Evolutionary conservation across 345 rosid species (phyloP), one percentile per base, ranked within the genome.

Genomic region (Gossypium stocksii): DNA sequence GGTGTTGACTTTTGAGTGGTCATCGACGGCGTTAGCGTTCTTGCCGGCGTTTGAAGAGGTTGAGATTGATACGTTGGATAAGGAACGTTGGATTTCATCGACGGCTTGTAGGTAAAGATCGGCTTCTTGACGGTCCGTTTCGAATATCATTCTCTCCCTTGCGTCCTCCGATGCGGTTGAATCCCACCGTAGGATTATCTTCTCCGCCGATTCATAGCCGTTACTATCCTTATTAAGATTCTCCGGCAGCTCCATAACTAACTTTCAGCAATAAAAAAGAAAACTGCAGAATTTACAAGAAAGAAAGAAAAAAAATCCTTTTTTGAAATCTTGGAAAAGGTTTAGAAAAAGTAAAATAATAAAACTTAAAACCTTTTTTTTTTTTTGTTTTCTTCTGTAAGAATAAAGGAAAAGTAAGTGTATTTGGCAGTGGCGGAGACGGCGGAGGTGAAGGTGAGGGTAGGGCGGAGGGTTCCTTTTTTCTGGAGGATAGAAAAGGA

Each of bases 81-180:
- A 67, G 27, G 89, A 81, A 25, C 83, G 80, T 72, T 91, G 97
- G 88, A 95, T 86, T 83, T 95, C 94, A 68, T 95, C 98, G 57
- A 95, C 91, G n/a, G 99, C 98, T 57, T 82, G 82, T 61, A 92
- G 88, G 85, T 94, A 94, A 3, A 81, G 91, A 81, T 91, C 91
- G 46, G 89, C 96, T 65, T 92, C 94, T 7, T 73, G 71, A 9
- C 97, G 91, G 81, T 92, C 94, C 67, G 83, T 83, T 25, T 87
- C 88, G 80, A 94, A 94, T 20, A 94, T 89, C 98, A 92, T 92
- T 83, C 79, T 92, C 70, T 89, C 97, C 8, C 90, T 79, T 0
- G 95, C 93, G 59, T 92, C 98, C 74, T 92, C 98, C 0, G 97
- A 94, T 3, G 89, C 90, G 14, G 97, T 84, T 0, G 98, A 88